phyloP scores from a whole-genome alignment of 2,329 filamentous ascomycete genomes.

The Aureobasidium sp. region DNA sequence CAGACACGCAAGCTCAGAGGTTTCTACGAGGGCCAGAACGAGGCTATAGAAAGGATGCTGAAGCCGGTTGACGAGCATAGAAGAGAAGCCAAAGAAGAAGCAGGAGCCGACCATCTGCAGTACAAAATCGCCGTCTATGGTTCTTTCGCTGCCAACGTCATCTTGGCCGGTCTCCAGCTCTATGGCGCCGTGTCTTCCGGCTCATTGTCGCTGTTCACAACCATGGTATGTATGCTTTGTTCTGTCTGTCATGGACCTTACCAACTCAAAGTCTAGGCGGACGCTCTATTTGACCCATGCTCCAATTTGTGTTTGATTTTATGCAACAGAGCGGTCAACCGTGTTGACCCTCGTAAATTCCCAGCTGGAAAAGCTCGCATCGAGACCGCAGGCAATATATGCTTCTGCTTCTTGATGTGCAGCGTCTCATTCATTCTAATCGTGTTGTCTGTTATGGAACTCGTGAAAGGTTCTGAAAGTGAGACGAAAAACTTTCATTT shows the following conservation, averaged over 20 bases:
- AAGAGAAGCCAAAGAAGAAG: conserved; percentile 70
- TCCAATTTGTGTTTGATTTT: conserved; percentile 84
- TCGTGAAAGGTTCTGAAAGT: conserved; percentile 47
- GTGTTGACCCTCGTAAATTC: conserved; percentile 78
- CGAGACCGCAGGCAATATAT: conserved; percentile 91
- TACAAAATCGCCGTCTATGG: conserved; percentile 62
- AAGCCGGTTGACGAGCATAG: conserved; percentile 91
- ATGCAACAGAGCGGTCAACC: conserved; percentile 78
- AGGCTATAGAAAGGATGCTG: conserved; percentile 83
- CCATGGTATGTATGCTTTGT: no score
- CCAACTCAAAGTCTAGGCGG: no score
- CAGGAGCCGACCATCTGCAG: conserved; percentile 72
- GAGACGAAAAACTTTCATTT: conserved; percentile 57
- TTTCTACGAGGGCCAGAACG: conserved; percentile 89
- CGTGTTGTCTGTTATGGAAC: conserved; percentile 71
- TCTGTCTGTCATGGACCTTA: no score
- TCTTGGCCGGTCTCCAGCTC: conserved; percentile 73
- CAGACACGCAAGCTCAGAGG: conserved; percentile 56
- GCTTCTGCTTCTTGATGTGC: conserved; percentile 94
- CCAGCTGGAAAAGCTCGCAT: conserved; percentile 89
- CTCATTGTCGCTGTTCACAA: conserved; percentile 94
- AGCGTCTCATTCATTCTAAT: conserved; percentile 88
- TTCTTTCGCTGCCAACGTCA: conserved; percentile 70
- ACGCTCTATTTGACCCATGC: conserved; percentile 86
- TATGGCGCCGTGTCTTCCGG: conserved; percentile 82